Conservation (phyloP, 495 filamentous ascomycete species). For the Neurospora sp. region DNA sequence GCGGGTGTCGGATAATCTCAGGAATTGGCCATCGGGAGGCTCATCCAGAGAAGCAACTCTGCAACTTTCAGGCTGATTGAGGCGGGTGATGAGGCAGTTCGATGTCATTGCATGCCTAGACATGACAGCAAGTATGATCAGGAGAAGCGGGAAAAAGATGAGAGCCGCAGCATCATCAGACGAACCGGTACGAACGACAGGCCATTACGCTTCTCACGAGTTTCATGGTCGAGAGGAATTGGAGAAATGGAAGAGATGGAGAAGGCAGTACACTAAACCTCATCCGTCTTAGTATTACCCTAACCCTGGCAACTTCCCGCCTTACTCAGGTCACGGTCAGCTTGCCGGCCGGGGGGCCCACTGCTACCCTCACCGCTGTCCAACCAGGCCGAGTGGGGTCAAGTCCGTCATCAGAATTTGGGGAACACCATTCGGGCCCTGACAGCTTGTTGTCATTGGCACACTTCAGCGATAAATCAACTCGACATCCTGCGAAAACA, state of each 20-base stretch:
- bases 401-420: neutral
- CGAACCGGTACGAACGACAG: neutral
- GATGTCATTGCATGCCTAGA: neutral
- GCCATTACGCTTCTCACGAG: neutral
- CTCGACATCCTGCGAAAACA: neutral
- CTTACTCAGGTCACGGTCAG: neutral
- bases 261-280: neutral
- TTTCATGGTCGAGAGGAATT: neutral
- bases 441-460: neutral
- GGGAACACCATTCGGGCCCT: neutral
- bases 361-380: neutral
- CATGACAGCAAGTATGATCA: neutral
- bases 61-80: neutral
- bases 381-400: neutral
- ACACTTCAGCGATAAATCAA: neutral
- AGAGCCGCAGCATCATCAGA: neutral
- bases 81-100: neutral
- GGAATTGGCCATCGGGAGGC: neutral
- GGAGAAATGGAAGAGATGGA: neutral
- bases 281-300: neutral
- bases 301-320: neutral
- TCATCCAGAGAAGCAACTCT: neutral
- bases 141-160: neutral
- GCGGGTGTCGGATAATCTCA: slow-evolving; percentile 4
- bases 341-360: neutral